Evolutionary conservation across 163 green algal species (phyloP).

Genomic region (Chloromonas sp.): DNA sequence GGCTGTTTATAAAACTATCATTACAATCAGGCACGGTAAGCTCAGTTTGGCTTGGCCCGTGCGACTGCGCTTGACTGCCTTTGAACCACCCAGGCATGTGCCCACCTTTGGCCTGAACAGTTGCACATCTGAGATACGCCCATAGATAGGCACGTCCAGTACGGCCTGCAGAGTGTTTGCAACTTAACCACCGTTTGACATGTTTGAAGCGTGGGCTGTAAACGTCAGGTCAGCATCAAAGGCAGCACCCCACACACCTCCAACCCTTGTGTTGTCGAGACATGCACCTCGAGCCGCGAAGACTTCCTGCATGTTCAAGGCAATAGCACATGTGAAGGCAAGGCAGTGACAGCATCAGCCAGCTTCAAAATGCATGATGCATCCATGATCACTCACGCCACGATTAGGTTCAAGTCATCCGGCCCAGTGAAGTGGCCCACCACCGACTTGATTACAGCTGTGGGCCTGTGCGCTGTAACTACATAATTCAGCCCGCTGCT

Average conservation of each 20-base stretch:
- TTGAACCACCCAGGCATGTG: no score
- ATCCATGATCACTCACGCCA: slow-evolving; percentile 58
- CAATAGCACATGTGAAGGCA: neutral
- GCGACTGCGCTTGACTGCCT: no score
- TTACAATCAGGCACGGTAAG: no score
- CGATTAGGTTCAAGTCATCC: slow-evolving; percentile 84
- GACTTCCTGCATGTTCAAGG: slow-evolving; percentile 60
- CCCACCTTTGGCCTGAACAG: slow-evolving; percentile 77
- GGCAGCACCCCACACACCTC: slow-evolving; percentile 41
- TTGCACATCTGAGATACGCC: slow-evolving; percentile 77
- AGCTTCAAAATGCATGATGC: no score
- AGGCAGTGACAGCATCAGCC: neutral
- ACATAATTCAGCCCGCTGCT: slow-evolving; percentile 67
- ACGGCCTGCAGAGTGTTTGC: slow-evolving; percentile 54
- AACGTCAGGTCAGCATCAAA: no score
- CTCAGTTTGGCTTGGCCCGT: no score
- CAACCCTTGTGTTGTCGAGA: slow-evolving; percentile 70
- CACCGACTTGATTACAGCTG: slow-evolving; percentile 70
- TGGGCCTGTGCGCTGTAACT: slow-evolving; percentile 91
- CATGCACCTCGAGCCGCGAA: slow-evolving; percentile 89
- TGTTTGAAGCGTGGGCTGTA: neutral
- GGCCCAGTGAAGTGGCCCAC: slow-evolving; percentile 83
- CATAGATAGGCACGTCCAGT: slow-evolving; percentile 91
- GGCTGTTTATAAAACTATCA: no score
- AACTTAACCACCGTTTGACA: neutral